Conservation (phyloP, 2,329 filamentous ascomycete genomes). For the Ophiostoma angusticollis region DNA sequence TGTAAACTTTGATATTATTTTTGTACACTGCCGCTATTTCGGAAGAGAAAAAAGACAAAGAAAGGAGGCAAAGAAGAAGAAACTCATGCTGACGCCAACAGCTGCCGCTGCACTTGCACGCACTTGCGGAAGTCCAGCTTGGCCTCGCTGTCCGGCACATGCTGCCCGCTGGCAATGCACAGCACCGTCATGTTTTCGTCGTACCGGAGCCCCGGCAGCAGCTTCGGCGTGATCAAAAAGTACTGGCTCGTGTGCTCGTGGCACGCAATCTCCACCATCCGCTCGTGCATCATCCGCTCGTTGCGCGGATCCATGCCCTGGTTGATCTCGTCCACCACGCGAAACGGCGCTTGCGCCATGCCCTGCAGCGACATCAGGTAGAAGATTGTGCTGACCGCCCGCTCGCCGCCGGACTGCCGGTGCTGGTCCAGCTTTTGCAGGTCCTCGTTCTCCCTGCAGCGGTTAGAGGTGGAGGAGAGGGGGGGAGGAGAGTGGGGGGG, state of each 20-base stretch:
- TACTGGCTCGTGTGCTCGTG: constrained; percentile 70
- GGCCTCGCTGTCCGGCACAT: constrained; percentile 43
- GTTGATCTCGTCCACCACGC: constrained; percentile 98
- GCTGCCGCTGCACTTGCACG: constrained; percentile 9
- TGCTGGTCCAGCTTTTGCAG: constrained; percentile 80
- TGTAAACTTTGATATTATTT: too few species aligned
- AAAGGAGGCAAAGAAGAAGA: too few species aligned
- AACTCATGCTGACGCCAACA: constrained; percentile 4
- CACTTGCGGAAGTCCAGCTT: constrained; percentile 33
- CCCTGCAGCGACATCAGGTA: constrained; percentile 97
- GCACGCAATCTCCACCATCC: constrained; percentile 96
- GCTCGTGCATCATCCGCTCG: constrained; percentile 93
- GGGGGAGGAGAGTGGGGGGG: too few species aligned
- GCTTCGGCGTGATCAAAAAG: constrained; percentile 94
- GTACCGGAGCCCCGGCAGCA: constrained; percentile 75
- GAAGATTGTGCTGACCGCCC: constrained; percentile 94
- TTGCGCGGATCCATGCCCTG: constrained; percentile 99
- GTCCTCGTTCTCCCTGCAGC: constrained; percentile 56
- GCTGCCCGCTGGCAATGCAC: constrained; percentile 83
- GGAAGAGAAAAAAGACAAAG: background rate
- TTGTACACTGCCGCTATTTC: too few species aligned
- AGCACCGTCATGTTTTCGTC: constrained; percentile 85
- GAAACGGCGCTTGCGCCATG: constrained; percentile 87
- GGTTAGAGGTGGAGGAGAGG: too few species aligned
- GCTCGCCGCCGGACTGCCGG: constrained; percentile 90